phyloP scores from a whole-genome alignment of 192 early-diverging fungal species.

The Umbelopsis sp. region DNA sequence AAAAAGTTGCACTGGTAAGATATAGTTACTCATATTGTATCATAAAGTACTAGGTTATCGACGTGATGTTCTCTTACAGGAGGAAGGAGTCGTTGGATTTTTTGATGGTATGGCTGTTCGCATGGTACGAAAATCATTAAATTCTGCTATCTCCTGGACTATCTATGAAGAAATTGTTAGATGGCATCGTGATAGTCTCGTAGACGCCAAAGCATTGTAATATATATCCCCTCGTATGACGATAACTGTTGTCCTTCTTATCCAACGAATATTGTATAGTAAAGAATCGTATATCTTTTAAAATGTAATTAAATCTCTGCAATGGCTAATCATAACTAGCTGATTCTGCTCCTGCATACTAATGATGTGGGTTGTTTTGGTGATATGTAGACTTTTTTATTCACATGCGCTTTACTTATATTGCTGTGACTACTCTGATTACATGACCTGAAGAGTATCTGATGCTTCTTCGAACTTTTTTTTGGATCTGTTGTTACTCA shows the following conservation, averaged over 20 bases:
- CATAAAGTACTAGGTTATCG: background rate
- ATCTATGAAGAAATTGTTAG: conserved; percentile 84
- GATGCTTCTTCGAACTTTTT: background rate
- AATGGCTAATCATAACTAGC: no score
- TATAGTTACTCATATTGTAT: background rate
- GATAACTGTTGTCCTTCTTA: background rate
- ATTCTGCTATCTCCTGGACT: conserved; percentile 89
- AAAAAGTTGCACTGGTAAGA: conserved; percentile 53
- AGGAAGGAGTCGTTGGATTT: conserved; percentile 78
- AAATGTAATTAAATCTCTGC: no score
- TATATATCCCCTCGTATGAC: background rate
- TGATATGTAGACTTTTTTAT: no score
- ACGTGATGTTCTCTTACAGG: conserved; percentile 39
- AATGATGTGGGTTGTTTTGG: no score
- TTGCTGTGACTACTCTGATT: no score
- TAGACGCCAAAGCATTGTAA: conserved; percentile 12
- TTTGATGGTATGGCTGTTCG: conserved; percentile 85
- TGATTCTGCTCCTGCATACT: no score
- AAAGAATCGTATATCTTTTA: no score
- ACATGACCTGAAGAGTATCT: background rate
- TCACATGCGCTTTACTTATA: no score
- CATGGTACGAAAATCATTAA: conserved; percentile 79
- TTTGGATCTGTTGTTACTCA: background rate
- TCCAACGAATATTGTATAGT: no score
- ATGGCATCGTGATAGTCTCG: conserved; percentile 31